Conservation (phyloP, 371 early-diverging fungal species). For the Rhizopus arrhizus region DNA sequence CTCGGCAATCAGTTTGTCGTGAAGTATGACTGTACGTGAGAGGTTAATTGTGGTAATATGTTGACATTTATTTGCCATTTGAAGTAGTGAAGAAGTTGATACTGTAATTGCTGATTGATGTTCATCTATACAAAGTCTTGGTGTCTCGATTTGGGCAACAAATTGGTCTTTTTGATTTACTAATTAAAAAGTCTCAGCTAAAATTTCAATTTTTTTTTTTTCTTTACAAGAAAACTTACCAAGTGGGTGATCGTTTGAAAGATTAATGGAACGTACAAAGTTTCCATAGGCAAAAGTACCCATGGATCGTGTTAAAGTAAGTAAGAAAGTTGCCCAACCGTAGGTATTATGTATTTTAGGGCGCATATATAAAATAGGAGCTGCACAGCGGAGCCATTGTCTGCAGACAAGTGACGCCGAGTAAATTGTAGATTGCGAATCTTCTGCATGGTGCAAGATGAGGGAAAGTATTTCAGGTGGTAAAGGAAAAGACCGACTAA, state of each 20-base stretch:
- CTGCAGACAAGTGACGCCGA: conserved; percentile 54
- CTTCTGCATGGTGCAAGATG: conserved; percentile 41
- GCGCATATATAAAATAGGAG: conserved; percentile 54
- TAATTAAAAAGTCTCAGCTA: conserved; percentile 1
- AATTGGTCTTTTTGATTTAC: conserved; percentile 20
- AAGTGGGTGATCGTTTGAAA: conserved; percentile 32
- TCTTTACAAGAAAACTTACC: conserved; percentile 16
- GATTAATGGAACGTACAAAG: conserved; percentile 37
- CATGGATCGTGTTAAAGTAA: conserved; percentile 52
- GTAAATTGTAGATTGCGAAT: conserved; percentile 43
- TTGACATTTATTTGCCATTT: conserved; percentile 52
- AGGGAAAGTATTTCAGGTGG: conserved; percentile 54
- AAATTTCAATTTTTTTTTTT: neutral
- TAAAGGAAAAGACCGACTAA: conserved; percentile 13
- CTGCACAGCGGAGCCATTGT: conserved; percentile 59
- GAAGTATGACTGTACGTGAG: conserved; percentile 49
- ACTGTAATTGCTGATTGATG: conserved; percentile 37
- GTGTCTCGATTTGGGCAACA: conserved; percentile 4
- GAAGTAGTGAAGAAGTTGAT: conserved; percentile 60
- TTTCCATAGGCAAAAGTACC: conserved; percentile 37
- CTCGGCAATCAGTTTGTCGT: conserved; percentile 56
- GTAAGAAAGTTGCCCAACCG: conserved; percentile 64
- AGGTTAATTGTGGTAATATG: conserved; percentile 52
- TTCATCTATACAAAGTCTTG: neutral
- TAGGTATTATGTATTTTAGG: conserved; percentile 56